These are phyloP conservation scores for Polysphondylium violaceum DNA, from an alignment of 78 protist species.

Conservation along the genomic window DNA sequence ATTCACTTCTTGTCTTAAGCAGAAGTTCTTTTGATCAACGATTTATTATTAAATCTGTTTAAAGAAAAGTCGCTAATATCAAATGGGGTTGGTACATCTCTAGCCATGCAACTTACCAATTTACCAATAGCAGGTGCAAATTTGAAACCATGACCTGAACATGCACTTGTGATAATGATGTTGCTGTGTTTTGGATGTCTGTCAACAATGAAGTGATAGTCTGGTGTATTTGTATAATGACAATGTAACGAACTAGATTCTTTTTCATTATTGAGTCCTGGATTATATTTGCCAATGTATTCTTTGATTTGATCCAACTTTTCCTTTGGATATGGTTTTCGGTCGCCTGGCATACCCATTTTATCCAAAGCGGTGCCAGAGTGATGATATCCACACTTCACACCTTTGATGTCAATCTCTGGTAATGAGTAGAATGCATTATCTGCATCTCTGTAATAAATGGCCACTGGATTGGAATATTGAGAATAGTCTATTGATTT, in stretches of 20 bases:
- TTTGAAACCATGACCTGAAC: slow-evolving; percentile 71
- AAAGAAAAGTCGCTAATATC: neutral
- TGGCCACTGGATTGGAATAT: slow-evolving; percentile 54
- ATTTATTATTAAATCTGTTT: neutral
- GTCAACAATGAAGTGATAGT: slow-evolving; percentile 56
- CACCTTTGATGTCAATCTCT: slow-evolving; percentile 60
- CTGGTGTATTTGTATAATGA: slow-evolving; percentile 55
- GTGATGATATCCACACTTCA: slow-evolving; percentile 58
- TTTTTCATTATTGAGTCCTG: slow-evolving; percentile 12
- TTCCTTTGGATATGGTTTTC: slow-evolving; percentile 18
- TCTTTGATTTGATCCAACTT: neutral
- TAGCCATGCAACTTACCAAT: slow-evolving; percentile 5
- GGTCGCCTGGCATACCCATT: neutral
- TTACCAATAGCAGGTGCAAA: slow-evolving; percentile 73
- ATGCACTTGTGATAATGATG: slow-evolving; percentile 46
- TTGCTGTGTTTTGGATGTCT: slow-evolving; percentile 44
- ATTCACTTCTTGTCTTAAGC: neutral
- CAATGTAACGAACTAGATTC: slow-evolving; percentile 26
- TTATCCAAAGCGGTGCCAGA: slow-evolving; percentile 8
- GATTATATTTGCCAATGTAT: slow-evolving; percentile 34
- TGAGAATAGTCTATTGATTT: slow-evolving; percentile 26
- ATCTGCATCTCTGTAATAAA: slow-evolving; percentile 9
- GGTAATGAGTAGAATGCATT: slow-evolving; percentile 42
- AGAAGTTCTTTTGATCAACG: slow-evolving; percentile 7
- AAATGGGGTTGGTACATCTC: slow-evolving; percentile 9